Conservation (phyloP, 2,329 filamentous ascomycete species). For the Verticillium nubilum region DNA sequence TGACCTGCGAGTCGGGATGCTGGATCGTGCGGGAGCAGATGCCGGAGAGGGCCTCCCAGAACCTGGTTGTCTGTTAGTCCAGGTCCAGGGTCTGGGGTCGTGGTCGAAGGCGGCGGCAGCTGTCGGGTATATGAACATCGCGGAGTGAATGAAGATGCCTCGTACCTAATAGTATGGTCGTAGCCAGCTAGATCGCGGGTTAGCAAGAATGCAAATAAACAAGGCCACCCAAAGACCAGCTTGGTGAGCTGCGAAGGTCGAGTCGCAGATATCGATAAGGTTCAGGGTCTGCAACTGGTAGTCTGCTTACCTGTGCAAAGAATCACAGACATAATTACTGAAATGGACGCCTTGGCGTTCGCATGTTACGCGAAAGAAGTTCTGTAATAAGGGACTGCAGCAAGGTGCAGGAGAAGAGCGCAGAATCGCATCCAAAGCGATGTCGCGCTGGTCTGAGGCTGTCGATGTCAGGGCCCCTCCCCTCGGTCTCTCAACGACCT, state of each 20-base stretch:
- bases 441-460: not conserved
- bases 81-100: not conserved
- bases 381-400: not conserved
- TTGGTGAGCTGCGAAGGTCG: not conserved
- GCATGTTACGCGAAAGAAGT: constrained; percentile 7
- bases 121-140: not conserved
- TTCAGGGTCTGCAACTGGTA: not conserved
- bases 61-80: constrained; percentile 45
- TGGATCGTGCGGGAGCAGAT: constrained; percentile 98
- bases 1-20: constrained; percentile 96
- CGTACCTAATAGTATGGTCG: constrained; percentile 57
- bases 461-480: not conserved
- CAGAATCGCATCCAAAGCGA: not conserved
- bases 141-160: not conserved
- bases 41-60: constrained; percentile 97
- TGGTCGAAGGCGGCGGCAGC: not conserved
- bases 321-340: constrained; percentile 50
- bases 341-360: constrained; percentile 4
- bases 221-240: not conserved
- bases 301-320: constrained; percentile 51
- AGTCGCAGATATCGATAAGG: not conserved
- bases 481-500: not conserved
- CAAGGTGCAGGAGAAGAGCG: not conserved
- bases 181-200: constrained; percentile 44
- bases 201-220: constrained; percentile 1